A percentile compares a stretch with the other conserved stretches of the same genome.
Evolutionary conservation across 768 basidiomycete genomes (phyloP).

Genomic region (Phanerochaete sordida): DNA sequence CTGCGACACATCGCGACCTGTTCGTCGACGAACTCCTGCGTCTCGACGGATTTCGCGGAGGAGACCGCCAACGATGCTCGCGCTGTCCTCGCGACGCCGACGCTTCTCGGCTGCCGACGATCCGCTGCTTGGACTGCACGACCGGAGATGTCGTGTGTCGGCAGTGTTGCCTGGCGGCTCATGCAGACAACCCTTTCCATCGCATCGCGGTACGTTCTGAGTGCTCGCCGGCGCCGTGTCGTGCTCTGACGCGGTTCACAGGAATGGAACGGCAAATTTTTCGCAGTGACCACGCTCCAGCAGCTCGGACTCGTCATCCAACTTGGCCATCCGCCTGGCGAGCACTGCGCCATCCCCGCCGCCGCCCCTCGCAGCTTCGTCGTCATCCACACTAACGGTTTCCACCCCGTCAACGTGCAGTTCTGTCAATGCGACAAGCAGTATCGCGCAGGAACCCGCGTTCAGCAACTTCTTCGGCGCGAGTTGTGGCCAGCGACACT

Average conservation of each 20-base stretch:
- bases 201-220: constrained; percentile 16
- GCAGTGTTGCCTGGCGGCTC: constrained; percentile 4
- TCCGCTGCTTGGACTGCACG: constrained; percentile 1
- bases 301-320: constrained; percentile 21
- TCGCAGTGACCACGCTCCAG: constrained; percentile 6
- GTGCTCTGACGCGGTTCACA: not conserved
- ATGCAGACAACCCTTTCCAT: constrained; percentile 15
- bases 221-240: too few relatives aligned
- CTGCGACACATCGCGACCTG: too few relatives aligned
- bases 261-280: constrained; percentile 17
- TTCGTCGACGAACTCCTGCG: too few relatives aligned
- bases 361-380: constrained; percentile 9
- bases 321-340: constrained; percentile 21
- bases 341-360: constrained; percentile 7
- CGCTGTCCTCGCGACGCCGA: too few relatives aligned
- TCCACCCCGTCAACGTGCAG: constrained; percentile 20
- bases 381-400: constrained; percentile 23
- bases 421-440: constrained; percentile 24
- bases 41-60: too few relatives aligned
- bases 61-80: too few relatives aligned
- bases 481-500: constrained; percentile 6
- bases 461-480: constrained; percentile 15
- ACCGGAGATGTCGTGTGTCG: not conserved
- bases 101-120: too few relatives aligned
- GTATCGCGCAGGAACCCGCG: not conserved